A percentile compares a stretch with the other conserved stretches of the same genome.
Conservation (phyloP, 768 basidiomycete species). For the Serendipita sp. region DNA sequence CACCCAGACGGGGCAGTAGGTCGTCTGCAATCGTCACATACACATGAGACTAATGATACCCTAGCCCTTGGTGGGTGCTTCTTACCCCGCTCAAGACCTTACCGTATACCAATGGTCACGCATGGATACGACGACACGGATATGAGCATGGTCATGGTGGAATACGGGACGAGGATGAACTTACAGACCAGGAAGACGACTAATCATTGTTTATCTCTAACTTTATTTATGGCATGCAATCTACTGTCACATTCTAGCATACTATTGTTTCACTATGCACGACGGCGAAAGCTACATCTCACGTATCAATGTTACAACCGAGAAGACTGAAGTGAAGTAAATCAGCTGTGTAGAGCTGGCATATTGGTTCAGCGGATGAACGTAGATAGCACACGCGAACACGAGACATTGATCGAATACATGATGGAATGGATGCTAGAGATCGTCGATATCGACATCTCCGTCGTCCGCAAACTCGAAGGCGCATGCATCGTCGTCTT, state of each 20-base stretch:
- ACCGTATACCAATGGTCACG: slow-evolving; percentile 72
- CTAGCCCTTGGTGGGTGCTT: slow-evolving; percentile 62
- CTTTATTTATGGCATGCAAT: too few relatives aligned
- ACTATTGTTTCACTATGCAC: too few relatives aligned
- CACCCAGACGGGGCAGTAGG: slow-evolving; percentile 66
- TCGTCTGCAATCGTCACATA: slow-evolving; percentile 12
- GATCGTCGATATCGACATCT: slow-evolving; percentile 82
- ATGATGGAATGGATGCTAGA: slow-evolving; percentile 23
- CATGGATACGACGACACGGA: slow-evolving; percentile 59
- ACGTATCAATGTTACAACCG: too few relatives aligned
- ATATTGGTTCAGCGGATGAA: too few relatives aligned
- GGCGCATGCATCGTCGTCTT: slow-evolving; percentile 76
- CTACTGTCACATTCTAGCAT: too few relatives aligned
- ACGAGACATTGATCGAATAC: too few relatives aligned
- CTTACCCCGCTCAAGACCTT: slow-evolving; percentile 62
- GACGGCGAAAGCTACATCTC: too few relatives aligned
- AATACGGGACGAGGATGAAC: slow-evolving; percentile 59
- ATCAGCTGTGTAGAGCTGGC: too few relatives aligned
- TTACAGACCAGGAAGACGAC: slow-evolving; percentile 60
- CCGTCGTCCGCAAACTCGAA: slow-evolving; percentile 76
- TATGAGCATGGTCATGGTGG: slow-evolving; percentile 40
- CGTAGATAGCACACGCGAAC: too few relatives aligned
- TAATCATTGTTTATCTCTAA: not conserved
- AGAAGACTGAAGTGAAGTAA: too few relatives aligned
- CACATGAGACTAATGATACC: not conserved